Evolutionary conservation across 495 filamentous ascomycete species (phyloP).

Genomic region (Talaromyces nanjingensis): DNA sequence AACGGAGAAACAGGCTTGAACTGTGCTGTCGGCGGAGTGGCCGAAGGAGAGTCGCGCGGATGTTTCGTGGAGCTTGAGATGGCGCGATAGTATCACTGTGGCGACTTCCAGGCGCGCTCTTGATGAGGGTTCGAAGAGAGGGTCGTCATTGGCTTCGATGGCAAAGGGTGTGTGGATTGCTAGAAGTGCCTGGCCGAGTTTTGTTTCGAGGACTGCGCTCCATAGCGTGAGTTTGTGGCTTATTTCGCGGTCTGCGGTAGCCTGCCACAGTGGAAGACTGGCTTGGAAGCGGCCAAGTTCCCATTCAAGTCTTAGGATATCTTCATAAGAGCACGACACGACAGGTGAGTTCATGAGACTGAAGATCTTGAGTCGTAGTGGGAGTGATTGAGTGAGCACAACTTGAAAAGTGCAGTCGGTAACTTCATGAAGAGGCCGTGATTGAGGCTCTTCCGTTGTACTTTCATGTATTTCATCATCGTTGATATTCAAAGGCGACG

Average conservation of each 20-base stretch:
- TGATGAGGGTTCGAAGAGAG: constrained; percentile 33
- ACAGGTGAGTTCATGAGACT: constrained; percentile 35
- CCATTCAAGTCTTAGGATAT: constrained; percentile 36
- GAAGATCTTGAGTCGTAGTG: constrained; percentile 31
- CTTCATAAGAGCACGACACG: constrained; percentile 37
- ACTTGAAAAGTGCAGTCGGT: constrained; percentile 36
- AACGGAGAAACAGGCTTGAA: constrained; percentile 32
- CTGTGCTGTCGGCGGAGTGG: constrained; percentile 33
- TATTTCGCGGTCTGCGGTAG: constrained; percentile 13
- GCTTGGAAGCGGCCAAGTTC: constrained; percentile 32
- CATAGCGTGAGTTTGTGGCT: constrained; percentile 27
- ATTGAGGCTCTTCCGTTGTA: constrained; percentile 24
- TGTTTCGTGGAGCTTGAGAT: constrained; percentile 27
- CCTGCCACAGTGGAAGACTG: constrained; percentile 28
- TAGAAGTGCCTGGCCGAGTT: constrained; percentile 29
- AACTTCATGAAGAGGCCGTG: constrained; percentile 22
- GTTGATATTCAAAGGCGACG: constrained; percentile 45
- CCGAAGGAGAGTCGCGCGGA: constrained; percentile 30
- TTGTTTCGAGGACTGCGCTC: constrained; percentile 30
- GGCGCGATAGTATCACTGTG: constrained; percentile 31
- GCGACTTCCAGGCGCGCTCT: constrained; percentile 33
- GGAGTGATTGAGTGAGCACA: constrained; percentile 25
- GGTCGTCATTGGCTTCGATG: constrained; percentile 28
- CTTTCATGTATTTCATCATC: constrained; percentile 34
- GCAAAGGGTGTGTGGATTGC: constrained; percentile 39